These are phyloP conservation scores for Nelumbo lutea DNA, from an alignment of 164 flowering plant genomes.

Conservation along the genomic window DNA sequence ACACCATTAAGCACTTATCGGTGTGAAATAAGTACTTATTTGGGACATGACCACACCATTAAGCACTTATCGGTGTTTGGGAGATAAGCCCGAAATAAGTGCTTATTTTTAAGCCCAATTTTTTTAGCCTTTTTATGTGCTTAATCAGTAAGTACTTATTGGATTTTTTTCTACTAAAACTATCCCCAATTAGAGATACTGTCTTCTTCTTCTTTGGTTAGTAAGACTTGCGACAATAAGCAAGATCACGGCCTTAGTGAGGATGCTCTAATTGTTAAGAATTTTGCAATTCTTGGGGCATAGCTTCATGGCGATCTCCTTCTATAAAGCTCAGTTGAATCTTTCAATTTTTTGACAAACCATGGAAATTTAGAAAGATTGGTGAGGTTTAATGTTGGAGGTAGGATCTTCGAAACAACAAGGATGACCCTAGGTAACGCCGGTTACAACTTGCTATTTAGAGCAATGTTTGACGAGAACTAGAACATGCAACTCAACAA, in stretches of 20 bases:
- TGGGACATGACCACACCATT: too few relatives aligned
- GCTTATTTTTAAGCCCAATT: too few relatives aligned
- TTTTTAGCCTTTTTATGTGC: too few relatives aligned
- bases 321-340: conserved; percentile 11
- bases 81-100: too few relatives aligned
- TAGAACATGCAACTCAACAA: conserved; percentile 42
- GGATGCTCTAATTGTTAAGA: conserved; percentile 55
- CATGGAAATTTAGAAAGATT: conserved; percentile 57
- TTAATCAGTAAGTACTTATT: too few relatives aligned
- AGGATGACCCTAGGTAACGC: conserved; percentile 80
- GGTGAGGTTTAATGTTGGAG: conserved; percentile 77
- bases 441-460: conserved; percentile 64
- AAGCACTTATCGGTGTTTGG: too few relatives aligned
- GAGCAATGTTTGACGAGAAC: conserved; percentile 68
- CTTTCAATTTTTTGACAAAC: conserved; percentile 5
- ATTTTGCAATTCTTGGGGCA: conserved; percentile 74
- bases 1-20: too few relatives aligned
- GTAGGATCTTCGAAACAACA: conserved; percentile 71
- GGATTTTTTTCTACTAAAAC: too few relatives aligned
- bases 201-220: too few relatives aligned
- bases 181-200: too few relatives aligned
- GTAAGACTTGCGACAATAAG: conserved; percentile 65
- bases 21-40: too few relatives aligned
- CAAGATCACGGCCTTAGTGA: conserved; percentile 66
- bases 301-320: background rate